Evolutionary conservation across 345 rosid genomes (phyloP), one percentile per base, ranked within the genome.

Genomic region (Citrus medica): DNA sequence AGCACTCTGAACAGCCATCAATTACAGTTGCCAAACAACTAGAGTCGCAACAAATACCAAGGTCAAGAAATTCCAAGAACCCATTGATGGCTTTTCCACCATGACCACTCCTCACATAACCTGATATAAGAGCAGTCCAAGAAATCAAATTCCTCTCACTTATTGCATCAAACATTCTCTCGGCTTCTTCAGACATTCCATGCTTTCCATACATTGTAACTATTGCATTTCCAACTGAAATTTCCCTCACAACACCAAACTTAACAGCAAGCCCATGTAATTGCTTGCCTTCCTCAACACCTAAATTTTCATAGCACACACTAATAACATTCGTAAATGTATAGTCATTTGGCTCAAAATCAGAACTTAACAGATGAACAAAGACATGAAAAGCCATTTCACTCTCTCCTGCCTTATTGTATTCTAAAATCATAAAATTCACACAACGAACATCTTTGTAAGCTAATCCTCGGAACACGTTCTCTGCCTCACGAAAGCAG

Each of bases 91-190:
- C 88, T 74, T 84, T 83, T 70, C 69, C 83, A 53, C 67, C 67
- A 53, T 56, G 46, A 24, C 89, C 87, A 3, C 79, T 86, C 69
- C 75, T 80, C 61, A 81, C 76, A n/a, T 84, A 89, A 27, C 80
- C 83, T 16, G 85, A 79, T 22, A 89, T 81, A 80, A 89, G 65
- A 19, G 90, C 83, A 40, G 86, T 85, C 92, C 90, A 89, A 1
- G 88, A 83, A 17, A 89, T 69, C 51, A 84, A 81, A 83, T 82
- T 82, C 77, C 82, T 76, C 24, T 62, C 33, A 35, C 66, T 77
- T 85, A 89, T 79, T 35, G 48, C 78, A 74, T 51, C 35, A 69
- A 87, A 89, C 87, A 87, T 67, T 46, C 51, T 83, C 79, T 80
- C 56, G 21, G 83, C 87, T 8, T 14, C 79, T 48, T 60, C 72